Percentiles rank a stretch among this genome's conserved stretches.
Evolutionary conservation across 352 stramenopile genomes (phyloP).

Genomic region (Pythium aristosporum): DNA sequence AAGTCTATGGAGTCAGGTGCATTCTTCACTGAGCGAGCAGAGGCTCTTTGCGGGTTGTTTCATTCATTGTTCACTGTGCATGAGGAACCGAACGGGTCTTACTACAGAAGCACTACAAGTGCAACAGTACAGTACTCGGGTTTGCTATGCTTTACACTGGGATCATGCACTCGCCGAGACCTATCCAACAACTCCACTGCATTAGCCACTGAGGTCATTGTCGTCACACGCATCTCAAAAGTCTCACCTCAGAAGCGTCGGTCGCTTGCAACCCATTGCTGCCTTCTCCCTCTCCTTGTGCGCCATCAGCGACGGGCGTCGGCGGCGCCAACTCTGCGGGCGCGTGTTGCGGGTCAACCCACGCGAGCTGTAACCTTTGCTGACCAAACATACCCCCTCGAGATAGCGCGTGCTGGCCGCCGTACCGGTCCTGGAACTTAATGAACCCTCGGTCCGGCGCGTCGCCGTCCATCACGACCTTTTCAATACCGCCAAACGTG

Average conservation of each 20-base stretch:
- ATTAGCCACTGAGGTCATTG: not conserved
- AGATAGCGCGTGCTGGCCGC: constrained; percentile 59
- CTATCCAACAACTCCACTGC: not conserved
- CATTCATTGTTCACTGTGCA: too few relatives aligned
- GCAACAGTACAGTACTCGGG: not conserved
- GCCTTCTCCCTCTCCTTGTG: not conserved
- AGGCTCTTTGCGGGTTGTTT: too few relatives aligned
- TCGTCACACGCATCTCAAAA: not conserved
- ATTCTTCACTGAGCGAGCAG: too few relatives aligned
- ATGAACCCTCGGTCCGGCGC: constrained; percentile 56
- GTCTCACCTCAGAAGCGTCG: constrained; percentile 24
- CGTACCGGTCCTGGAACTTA: constrained; percentile 85
- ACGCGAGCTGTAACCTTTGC: constrained; percentile 56
- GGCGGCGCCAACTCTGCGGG: constrained; percentile 37
- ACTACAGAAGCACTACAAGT: not conserved
- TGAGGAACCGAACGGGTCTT: too few relatives aligned
- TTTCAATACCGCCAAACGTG: constrained; percentile 80
- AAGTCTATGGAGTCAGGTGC: too few relatives aligned
- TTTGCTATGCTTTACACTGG: not conserved
- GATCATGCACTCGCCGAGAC: constrained; percentile 24
- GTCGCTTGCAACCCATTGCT: constrained; percentile 1
- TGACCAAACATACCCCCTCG: constrained; percentile 62
- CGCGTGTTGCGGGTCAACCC: constrained; percentile 62
- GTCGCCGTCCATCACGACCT: constrained; percentile 61
- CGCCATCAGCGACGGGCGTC: constrained; percentile 8